Conservation (phyloP, 208 protist species). For the Leptomonas seymouri region DNA sequence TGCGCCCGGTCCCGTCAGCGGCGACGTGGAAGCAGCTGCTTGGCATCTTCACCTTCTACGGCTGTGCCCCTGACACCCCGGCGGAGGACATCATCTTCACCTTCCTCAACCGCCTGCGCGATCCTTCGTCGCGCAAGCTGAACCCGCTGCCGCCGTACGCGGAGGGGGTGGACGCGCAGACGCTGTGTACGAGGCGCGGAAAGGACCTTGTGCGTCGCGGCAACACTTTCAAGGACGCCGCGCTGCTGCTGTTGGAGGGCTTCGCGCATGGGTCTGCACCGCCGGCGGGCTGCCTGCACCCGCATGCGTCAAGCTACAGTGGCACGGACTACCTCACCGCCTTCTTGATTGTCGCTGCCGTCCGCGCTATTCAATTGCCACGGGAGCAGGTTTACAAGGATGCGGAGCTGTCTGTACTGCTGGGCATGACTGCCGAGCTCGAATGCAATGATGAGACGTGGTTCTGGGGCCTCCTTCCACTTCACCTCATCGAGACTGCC, state of each 20-base stretch:
- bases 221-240: constrained; percentile 68
- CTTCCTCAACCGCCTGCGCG: constrained; percentile 71
- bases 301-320: constrained; percentile 87
- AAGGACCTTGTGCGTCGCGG: constrained; percentile 65
- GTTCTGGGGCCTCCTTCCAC: constrained; percentile 82
- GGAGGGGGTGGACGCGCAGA: constrained; percentile 40
- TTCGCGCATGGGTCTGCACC: constrained; percentile 60
- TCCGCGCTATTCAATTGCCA: constrained; percentile 60
- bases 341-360: constrained; percentile 62
- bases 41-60: constrained; percentile 88
- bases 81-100: constrained; percentile 75
- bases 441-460: constrained; percentile 73
- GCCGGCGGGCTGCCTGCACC: constrained; percentile 64
- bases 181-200: constrained; percentile 53
- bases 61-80: constrained; percentile 75
- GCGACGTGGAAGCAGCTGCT: constrained; percentile 93
- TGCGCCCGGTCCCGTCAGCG: constrained; percentile 40
- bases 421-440: constrained; percentile 68
- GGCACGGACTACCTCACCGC: constrained; percentile 78
- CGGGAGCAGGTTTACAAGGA: constrained; percentile 55
- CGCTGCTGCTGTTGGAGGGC: constrained; percentile 78
- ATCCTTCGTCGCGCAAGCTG: constrained; percentile 44
- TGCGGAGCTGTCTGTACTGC: constrained; percentile 70
- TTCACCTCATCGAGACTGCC: constrained; percentile 78
- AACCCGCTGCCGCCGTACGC: constrained; percentile 82